Conservation (phyloP, 129 eudicot genomes). For the Pittosporum tobira region DNA sequence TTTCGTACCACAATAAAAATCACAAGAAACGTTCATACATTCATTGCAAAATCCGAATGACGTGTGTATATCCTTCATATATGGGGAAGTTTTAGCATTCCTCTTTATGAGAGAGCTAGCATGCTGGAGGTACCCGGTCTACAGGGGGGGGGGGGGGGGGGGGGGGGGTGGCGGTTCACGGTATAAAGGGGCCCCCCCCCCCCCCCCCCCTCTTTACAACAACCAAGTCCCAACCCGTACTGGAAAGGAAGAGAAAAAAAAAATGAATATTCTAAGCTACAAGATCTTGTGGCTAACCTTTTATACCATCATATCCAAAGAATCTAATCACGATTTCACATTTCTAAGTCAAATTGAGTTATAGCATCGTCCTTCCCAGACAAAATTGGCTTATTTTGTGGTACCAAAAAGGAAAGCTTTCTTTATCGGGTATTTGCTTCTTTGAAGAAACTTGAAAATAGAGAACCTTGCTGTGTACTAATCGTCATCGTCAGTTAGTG, state of each 20-base stretch:
- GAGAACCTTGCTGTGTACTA: too few species aligned
- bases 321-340: too few species aligned
- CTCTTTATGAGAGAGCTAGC: constrained; percentile 19
- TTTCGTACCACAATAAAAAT: neutral
- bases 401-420: constrained; percentile 12
- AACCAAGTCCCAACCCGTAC: constrained; percentile 11
- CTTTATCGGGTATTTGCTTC: constrained; percentile 5
- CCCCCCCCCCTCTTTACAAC: constrained; percentile 50
- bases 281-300: neutral
- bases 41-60: neutral
- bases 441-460: constrained; percentile 7
- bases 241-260: neutral
- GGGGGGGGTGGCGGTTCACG: too few species aligned
- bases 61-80: neutral
- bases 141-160: too few species aligned
- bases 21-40: neutral
- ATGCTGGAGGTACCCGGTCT: constrained; percentile 14
- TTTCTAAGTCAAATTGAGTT: constrained; percentile 33
- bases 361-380: constrained; percentile 23
- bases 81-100: neutral
- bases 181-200: constrained; percentile 10
- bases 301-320: too few species aligned
- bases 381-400: constrained; percentile 26
- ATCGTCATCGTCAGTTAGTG: constrained; percentile 70
- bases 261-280: neutral